Evolutionary conservation across 1,139 yeast genomes (phyloP), one percentile per base, ranked within the genome.

Genomic region (Taphrina confusa): DNA sequence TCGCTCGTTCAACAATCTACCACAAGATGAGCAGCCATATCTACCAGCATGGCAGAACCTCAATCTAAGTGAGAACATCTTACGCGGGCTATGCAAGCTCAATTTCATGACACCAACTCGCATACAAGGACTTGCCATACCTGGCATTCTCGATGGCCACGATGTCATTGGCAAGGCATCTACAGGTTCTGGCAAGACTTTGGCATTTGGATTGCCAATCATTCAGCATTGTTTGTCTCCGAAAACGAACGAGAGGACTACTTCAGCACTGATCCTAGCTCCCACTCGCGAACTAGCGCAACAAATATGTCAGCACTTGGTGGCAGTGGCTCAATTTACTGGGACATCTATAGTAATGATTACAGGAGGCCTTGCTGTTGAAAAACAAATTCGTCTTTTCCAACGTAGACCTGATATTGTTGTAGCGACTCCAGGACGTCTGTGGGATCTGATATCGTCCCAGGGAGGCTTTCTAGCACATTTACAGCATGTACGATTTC

Each of bases 231-330:
- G 72, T 20, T 9, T 44, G 33, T 20, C 56, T 27, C 12, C 55
- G 22, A 30, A 68, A 69, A 14, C 70, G 65, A 49, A 33, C 14
- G 57, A 57, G 1, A 58, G 58, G 40, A 51, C 61, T 37, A 51
- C 61, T 11, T 76, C 84, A 2, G 97, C 91, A 8, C 76, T 94
- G 11, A 81, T 94, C 20, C 87, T 94, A 69, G 87, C 96, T 0
- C 99, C 99, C 20, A 94, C 99, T 0, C 81, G 99, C 76, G 98
- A 94, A 72, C 79, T 94, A 67, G 98, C 96, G 0, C 94, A 87
- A 66, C 99, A 94, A 74, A 97, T 94, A 57, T 83, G 84, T 39
- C 82, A 84, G 65, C 97, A 92, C 74, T 73, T 92, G 64, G 80
- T 82, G 65, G 75, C 76, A 14, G 71, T 90, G 6, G 78, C 90